These are phyloP conservation scores for Bipolaris cookei DNA, from an alignment of 2,329 filamentous ascomycete genomes.

Conservation along the genomic window DNA sequence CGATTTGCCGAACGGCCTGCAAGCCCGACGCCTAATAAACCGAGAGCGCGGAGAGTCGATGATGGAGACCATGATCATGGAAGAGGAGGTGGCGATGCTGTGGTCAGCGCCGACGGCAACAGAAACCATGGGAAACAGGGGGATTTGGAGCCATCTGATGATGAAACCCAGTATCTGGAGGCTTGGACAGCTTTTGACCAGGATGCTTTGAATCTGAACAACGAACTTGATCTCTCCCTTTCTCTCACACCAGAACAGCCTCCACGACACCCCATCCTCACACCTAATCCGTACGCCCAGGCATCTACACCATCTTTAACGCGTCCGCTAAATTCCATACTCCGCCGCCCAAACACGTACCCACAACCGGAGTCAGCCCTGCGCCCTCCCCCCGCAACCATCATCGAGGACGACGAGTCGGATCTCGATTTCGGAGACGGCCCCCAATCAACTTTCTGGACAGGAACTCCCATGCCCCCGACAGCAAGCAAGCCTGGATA, in stretches of 20 bases:
- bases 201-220: slow-evolving; percentile 34
- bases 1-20: slow-evolving; percentile 29
- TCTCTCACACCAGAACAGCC: slow-evolving; percentile 34
- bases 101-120: not conserved
- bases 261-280: slow-evolving; percentile 5
- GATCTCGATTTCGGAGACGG: slow-evolving; percentile 17
- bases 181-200: slow-evolving; percentile 50
- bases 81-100: not conserved
- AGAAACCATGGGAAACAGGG: slow-evolving; percentile 9
- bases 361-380: slow-evolving; percentile 24
- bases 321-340: slow-evolving; percentile 16
- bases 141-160: slow-evolving; percentile 18
- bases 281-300: slow-evolving; percentile 5
- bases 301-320: slow-evolving; percentile 3
- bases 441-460: slow-evolving; percentile 31
- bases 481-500: slow-evolving; percentile 43
- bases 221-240: slow-evolving; percentile 40
- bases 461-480: slow-evolving; percentile 33
- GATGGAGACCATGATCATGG: not conserved
- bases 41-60: slow-evolving; percentile 16
- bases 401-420: slow-evolving; percentile 27
- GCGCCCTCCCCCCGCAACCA: slow-evolving; percentile 25
- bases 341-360: slow-evolving; percentile 25
- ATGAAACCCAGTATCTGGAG: slow-evolving; percentile 44
- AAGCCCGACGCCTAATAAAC: slow-evolving; percentile 33